Conservation (phyloP, 768 basidiomycete genomes). For the Tricholoma terreum region DNA sequence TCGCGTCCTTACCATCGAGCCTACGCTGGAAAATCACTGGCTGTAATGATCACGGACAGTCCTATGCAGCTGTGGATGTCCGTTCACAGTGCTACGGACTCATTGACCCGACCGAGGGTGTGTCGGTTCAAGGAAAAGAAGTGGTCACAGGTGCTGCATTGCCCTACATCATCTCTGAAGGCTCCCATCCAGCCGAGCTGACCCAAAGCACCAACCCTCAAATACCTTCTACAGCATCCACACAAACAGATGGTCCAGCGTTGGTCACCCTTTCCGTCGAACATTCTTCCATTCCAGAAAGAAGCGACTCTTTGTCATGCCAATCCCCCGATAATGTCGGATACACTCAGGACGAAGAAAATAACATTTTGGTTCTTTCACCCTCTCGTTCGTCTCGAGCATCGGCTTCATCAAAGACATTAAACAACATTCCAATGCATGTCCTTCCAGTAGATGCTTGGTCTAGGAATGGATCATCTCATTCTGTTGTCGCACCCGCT, state of each 20-base stretch:
- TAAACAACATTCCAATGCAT: neutral
- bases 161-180: neutral
- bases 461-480: neutral
- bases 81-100: neutral
- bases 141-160: neutral
- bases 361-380: neutral
- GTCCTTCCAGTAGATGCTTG: neutral
- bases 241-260: neutral
- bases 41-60: neutral
- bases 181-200: neutral
- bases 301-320: neutral
- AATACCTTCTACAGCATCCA: neutral
- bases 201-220: neutral
- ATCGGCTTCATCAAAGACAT: neutral
- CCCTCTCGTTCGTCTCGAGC: neutral
- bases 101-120: neutral
- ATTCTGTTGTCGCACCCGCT: neutral
- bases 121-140: neutral
- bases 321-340: neutral
- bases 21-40: neutral
- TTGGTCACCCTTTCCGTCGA: no score
- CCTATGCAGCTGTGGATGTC: neutral
- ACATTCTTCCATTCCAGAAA: no score
- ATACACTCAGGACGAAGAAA: neutral
- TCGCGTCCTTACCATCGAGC: neutral